Base-by-base conservation (phyloP, 768 basidiomycete species). In the Suillus americanus region DNA sequence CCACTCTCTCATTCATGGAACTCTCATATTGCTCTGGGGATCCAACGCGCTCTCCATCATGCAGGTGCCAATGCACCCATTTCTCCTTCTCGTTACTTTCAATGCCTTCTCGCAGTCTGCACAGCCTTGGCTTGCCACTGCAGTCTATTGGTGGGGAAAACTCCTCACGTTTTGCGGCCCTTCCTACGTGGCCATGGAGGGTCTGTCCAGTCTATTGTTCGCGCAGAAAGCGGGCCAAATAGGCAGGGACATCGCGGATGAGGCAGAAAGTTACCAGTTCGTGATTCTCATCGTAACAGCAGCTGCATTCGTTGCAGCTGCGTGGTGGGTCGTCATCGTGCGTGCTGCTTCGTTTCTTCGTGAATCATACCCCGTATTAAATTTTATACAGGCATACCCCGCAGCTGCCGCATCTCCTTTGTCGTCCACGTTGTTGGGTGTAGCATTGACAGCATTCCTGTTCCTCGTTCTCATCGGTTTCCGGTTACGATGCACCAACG, bases 401-500 rank as follows among this genome's bases (percentile, higher is more conserved):
- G 83, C 89, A 3, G 91, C 91, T 7, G 90, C 94, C 6, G 85
- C 89, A 10, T 91, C 93, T 1, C 92, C 95, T 10, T 81, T 97
- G 38, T 91, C 94, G 12, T 92, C 95, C 1, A 96, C 95, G 2
- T 80, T 98, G 12, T 81, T 98, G 20, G 96, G 96, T 3, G 90
- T 89, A 3, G 92, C 94, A 3, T 79, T 97, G 64, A 94, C 95
- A 1, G 88, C 94, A 12, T 90, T 97, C 72, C 76, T 97, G 37
- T 98, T 97, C 78, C 82, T 97, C 48, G 95, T 95, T 1, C 82
- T 92, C 69, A 97, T 98, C 67, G 96, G 96, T 7, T 96, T 98
- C 75, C 87, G 87, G 9, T 76, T 95, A 66, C 86, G 94, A 62
- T 84, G 93, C 60, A 97, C 95, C 48, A 97, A 97, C 71, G 91